Evolutionary conservation across 2,329 filamentous ascomycete genomes (phyloP).

Genomic region (Colletotrichum cereale): DNA sequence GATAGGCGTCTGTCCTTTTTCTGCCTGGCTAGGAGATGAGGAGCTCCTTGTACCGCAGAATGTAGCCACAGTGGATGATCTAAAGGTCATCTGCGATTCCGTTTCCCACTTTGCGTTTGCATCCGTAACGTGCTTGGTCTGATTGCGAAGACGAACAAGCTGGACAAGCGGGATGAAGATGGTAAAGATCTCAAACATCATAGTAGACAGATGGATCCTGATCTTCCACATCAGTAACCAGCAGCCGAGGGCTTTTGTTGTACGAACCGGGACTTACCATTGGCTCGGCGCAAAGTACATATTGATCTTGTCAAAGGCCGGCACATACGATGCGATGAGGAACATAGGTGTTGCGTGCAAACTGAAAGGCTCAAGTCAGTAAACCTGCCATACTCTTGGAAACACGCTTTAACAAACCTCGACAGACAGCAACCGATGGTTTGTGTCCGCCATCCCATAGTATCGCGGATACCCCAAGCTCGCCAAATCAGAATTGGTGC

Average conservation of each 20-base stretch:
- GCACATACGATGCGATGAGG: slow-evolving; percentile 61
- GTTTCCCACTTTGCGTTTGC: slow-evolving; percentile 49
- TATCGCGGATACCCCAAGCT: slow-evolving; percentile 66
- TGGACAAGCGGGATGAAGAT: slow-evolving; percentile 62
- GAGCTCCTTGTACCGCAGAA: slow-evolving; percentile 39
- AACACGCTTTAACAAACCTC: slow-evolving; percentile 43
- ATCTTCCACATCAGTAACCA: slow-evolving; percentile 45
- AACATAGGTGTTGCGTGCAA: slow-evolving; percentile 69
- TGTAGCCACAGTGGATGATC: slow-evolving; percentile 39
- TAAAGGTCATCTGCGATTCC: slow-evolving; percentile 43
- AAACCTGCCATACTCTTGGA: slow-evolving; percentile 11
- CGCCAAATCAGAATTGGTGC: slow-evolving; percentile 65
- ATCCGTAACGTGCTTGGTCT: slow-evolving; percentile 43
- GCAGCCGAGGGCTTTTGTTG: neutral
- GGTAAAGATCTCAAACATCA: slow-evolving; percentile 67
- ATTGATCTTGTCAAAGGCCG: slow-evolving; percentile 57
- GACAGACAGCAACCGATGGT: slow-evolving; percentile 57
- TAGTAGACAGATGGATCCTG: slow-evolving; percentile 63
- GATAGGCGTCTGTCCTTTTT: slow-evolving; percentile 50
- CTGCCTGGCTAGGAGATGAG: slow-evolving; percentile 40
- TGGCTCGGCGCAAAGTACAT: slow-evolving; percentile 63
- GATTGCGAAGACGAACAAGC: slow-evolving; percentile 45
- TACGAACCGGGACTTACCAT: slow-evolving; percentile 54
- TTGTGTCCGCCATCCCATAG: slow-evolving; percentile 69
- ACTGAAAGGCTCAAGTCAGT: slow-evolving; percentile 46